Evolutionary conservation across 192 early-diverging fungal species (phyloP).

Genomic region (Mortierella alpina): DNA sequence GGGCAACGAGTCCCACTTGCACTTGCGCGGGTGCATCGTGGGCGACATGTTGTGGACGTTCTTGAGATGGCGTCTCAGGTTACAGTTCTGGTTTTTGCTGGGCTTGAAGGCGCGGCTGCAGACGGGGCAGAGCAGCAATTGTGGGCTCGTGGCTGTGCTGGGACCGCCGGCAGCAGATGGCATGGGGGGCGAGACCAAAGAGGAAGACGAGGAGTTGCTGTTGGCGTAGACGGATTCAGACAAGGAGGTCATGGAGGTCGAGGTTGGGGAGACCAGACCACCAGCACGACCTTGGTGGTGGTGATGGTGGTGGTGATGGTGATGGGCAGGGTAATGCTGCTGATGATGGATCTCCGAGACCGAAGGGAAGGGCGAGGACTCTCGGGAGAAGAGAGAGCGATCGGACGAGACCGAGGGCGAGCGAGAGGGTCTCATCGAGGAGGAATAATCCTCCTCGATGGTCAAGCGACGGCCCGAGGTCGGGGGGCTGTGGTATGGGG

Average conservation of each 20-base stretch:
- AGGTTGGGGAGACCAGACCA: conserved; percentile 25
- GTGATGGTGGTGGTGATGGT: background rate
- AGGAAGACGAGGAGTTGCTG: conserved; percentile 4
- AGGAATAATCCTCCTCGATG: conserved; percentile 33
- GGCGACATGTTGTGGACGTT: conserved; percentile 53
- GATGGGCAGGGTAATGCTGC: background rate
- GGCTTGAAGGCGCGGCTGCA: conserved; percentile 52
- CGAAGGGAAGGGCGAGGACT: conserved; percentile 22
- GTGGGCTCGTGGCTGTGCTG: conserved; percentile 17
- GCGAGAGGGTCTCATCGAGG: conserved; percentile 17
- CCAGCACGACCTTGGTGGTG: background rate
- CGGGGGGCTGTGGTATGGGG: conserved; percentile 4
- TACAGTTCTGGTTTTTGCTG: conserved; percentile 54
- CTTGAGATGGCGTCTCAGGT: conserved; percentile 41
- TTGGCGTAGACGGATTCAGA: background rate
- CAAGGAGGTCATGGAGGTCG: conserved; percentile 21
- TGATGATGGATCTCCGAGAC: conserved; percentile 8
- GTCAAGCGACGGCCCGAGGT: conserved; percentile 2
- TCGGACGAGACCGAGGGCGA: conserved; percentile 39
- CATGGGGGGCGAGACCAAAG: conserved; percentile 10
- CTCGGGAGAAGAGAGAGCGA: conserved; percentile 21
- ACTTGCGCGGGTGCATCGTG: conserved; percentile 48
- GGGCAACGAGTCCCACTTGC: conserved; percentile 52
- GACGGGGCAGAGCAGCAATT: conserved; percentile 45
- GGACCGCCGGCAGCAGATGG: background rate